phyloP scores from a whole-genome alignment of 345 rosid species.

The Capsella bursapastoris region DNA sequence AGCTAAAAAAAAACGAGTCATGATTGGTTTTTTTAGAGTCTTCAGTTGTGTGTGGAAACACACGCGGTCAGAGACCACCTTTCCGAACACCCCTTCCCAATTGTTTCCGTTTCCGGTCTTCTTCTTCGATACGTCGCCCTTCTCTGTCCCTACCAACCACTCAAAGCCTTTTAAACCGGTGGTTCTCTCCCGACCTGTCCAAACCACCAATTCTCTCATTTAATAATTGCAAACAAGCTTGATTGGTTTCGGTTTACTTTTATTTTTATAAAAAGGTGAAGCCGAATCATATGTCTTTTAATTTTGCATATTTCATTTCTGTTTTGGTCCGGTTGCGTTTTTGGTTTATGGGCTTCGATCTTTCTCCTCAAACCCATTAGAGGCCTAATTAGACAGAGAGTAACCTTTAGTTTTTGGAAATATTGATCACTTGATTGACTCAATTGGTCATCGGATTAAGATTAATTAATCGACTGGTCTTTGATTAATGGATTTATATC shows the following conservation, averaged over 20 bases:
- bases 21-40: constrained; percentile 42
- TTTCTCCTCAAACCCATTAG: not conserved
- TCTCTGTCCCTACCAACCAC: not conserved
- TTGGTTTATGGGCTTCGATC: not conserved
- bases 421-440: not conserved
- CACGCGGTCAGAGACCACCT: constrained; percentile 37
- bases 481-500: constrained; percentile 26
- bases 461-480: not conserved
- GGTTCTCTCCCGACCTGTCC: not conserved
- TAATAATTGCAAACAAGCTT: no score
- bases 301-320: no score
- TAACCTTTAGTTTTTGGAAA: not conserved
- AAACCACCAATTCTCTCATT: no score
- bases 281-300: no score
- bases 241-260: no score
- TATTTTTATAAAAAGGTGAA: no score
- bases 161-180: not conserved
- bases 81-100: constrained; percentile 41
- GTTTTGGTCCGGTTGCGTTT: no score
- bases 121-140: constrained; percentile 22
- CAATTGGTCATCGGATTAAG: not conserved
- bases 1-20: constrained; percentile 25
- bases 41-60: not conserved
- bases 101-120: constrained; percentile 38
- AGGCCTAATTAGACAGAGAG: constrained; percentile 1